Percentiles rank a stretch among this genome's conserved stretches.
These are phyloP conservation scores for Scleroderma citrinum DNA, from an alignment of 768 basidiomycete genomes.

Conservation along the genomic window DNA sequence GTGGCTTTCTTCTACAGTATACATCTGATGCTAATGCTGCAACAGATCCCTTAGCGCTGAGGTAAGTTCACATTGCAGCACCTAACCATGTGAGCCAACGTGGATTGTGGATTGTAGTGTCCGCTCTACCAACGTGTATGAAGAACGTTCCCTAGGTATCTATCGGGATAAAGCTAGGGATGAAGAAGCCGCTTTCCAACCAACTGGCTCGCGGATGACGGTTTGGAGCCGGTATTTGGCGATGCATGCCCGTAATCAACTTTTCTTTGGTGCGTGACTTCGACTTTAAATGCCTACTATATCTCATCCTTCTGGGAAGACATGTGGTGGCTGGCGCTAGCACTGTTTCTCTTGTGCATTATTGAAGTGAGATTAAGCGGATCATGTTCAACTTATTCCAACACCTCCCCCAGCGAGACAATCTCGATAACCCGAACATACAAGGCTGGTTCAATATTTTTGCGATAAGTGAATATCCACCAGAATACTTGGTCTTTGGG, in stretches of 20 bases:
- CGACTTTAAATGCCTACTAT: conserved; percentile 2
- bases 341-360: conserved; percentile 86
- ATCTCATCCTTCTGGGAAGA: conserved; percentile 42
- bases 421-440: conserved; percentile 48
- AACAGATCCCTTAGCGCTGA: conserved; percentile 75
- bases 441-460: conserved; percentile 82
- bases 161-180: conserved; percentile 49
- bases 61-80: conserved; percentile 32
- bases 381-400: neutral
- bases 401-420: conserved; percentile 42
- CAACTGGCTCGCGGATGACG: conserved; percentile 44
- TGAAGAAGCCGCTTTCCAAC: conserved; percentile 38
- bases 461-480: conserved; percentile 51
- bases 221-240: conserved; percentile 75
- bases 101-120: conserved; percentile 42
- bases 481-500: neutral
- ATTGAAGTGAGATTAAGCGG: conserved; percentile 60
- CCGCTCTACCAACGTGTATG: conserved; percentile 90
- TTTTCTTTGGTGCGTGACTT: conserved; percentile 71
- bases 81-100: neutral
- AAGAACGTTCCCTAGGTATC: conserved; percentile 85
- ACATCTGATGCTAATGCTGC: conserved; percentile 2
- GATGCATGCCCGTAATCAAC: conserved; percentile 79
- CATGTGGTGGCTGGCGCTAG: conserved; percentile 92
- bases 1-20: conserved; percentile 24